A percentile compares a stretch with the other conserved stretches of the same genome.
These are phyloP conservation scores for Pezicula carpinea DNA, from an alignment of 2,329 filamentous ascomycete genomes.

Conservation along the genomic window DNA sequence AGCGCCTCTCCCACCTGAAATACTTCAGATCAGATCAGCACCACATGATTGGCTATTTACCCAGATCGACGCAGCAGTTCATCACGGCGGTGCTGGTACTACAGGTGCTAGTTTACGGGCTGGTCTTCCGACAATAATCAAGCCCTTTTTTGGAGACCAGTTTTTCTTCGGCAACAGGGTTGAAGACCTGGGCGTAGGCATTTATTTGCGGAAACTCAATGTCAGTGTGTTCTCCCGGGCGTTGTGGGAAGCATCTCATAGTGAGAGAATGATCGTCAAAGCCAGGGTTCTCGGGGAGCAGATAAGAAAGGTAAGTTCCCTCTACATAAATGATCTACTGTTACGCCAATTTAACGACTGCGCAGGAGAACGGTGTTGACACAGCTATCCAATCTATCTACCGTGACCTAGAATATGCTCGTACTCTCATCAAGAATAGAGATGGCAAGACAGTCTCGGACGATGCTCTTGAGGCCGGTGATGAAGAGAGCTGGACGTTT, in stretches of 20 bases:
- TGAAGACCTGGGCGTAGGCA: slow-evolving; percentile 88
- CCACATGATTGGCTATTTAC: slow-evolving; percentile 96
- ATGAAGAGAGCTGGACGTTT: slow-evolving; percentile 88
- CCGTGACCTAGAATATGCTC: slow-evolving; percentile 90
- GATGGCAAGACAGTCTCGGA: slow-evolving; percentile 46
- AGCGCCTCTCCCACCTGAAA: slow-evolving; percentile 69
- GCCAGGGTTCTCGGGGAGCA: slow-evolving; percentile 77
- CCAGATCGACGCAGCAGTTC: slow-evolving; percentile 89
- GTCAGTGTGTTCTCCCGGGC: slow-evolving; percentile 80
- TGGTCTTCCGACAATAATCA: slow-evolving; percentile 88
- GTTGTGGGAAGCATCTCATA: slow-evolving; percentile 87
- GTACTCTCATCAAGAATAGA: slow-evolving; percentile 69
- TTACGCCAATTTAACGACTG: slow-evolving; percentile 24
- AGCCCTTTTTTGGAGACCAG: slow-evolving; percentile 97
- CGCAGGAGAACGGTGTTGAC: slow-evolving; percentile 82
- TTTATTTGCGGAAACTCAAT: slow-evolving; percentile 84
- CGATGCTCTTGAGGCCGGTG: slow-evolving; percentile 54
- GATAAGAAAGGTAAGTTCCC: slow-evolving; percentile 69
- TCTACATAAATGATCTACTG: background rate
- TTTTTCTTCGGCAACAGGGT: slow-evolving; percentile 91
- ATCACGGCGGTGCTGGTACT: slow-evolving; percentile 92
- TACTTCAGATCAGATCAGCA: slow-evolving; percentile 82
- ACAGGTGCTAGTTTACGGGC: slow-evolving; percentile 89
- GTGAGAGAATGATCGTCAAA: slow-evolving; percentile 85
- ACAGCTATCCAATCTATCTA: slow-evolving; percentile 90